Conservation (phyloP, 345 rosid species). For the Theobroma cacao region DNA sequence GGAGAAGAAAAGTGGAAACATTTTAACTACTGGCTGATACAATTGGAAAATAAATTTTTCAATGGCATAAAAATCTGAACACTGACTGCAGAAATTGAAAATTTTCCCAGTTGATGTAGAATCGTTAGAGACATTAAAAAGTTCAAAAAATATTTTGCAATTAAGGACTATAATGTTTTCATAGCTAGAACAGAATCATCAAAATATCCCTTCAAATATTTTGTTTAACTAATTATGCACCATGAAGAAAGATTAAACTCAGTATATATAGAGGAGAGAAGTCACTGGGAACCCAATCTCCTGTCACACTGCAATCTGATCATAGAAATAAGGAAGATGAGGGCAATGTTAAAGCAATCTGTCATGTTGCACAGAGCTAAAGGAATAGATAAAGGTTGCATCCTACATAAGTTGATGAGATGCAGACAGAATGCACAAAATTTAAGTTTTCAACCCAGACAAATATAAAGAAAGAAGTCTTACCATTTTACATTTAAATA, state of each 20-base stretch:
- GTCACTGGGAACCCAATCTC: neutral
- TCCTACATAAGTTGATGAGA: no score
- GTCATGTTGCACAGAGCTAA: no score
- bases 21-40: neutral
- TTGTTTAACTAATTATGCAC: neutral
- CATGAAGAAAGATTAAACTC: neutral
- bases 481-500: no score
- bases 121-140: neutral
- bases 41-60: neutral
- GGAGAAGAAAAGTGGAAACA: neutral
- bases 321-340: neutral
- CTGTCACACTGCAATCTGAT: neutral
- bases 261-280: neutral
- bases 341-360: neutral
- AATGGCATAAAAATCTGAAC: neutral
- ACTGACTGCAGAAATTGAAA: neutral
- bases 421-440: no score
- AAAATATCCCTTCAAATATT: neutral
- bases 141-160: neutral
- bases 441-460: no score
- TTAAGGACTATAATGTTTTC: neutral
- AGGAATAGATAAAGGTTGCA: no score
- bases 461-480: no score
- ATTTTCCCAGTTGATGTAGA: neutral
- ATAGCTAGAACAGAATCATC: neutral